phyloP scores from a whole-genome alignment of 768 basidiomycete genomes.

The Termitomyces sp. region DNA sequence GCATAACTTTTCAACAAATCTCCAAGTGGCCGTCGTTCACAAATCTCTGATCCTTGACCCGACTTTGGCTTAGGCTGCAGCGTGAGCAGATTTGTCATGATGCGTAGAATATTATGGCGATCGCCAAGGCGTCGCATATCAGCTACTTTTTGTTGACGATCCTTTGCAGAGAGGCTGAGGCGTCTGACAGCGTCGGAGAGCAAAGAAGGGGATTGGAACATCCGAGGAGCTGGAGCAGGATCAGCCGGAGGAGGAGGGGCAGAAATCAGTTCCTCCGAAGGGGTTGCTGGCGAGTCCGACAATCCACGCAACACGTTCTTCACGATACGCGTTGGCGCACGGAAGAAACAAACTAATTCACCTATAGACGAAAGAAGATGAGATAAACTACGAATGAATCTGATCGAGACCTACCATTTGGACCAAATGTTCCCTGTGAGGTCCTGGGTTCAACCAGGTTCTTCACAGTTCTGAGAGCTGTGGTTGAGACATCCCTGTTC shows the following conservation, averaged over 20 bases:
- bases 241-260: slow-evolving; percentile 16
- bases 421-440: slow-evolving; percentile 85
- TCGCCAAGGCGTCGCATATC: slow-evolving; percentile 42
- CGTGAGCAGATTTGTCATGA: slow-evolving; percentile 74
- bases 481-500: slow-evolving; percentile 45
- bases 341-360: slow-evolving; percentile 84
- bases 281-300: slow-evolving; percentile 38
- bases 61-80: slow-evolving; percentile 42
- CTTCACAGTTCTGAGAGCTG: slow-evolving; percentile 59
- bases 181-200: slow-evolving; percentile 71
- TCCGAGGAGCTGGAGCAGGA: slow-evolving; percentile 23
- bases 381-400: background rate
- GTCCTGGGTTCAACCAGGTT: slow-evolving; percentile 82
- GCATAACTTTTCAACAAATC: slow-evolving; percentile 38
- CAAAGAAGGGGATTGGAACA: slow-evolving; percentile 60
- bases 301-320: slow-evolving; percentile 49
- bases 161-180: slow-evolving; percentile 56
- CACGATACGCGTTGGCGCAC: slow-evolving; percentile 67
- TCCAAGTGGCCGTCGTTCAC: slow-evolving; percentile 31
- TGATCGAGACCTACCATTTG: slow-evolving; percentile 55
- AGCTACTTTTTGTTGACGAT: slow-evolving; percentile 36
- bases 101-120: slow-evolving; percentile 57
- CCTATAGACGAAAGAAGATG: slow-evolving; percentile 39
- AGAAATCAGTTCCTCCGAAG: slow-evolving; percentile 20
- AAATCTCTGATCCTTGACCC: slow-evolving; percentile 30